Evolutionary conservation across 257 asterid species (phyloP).

Genomic region (Primulina eburnea): DNA sequence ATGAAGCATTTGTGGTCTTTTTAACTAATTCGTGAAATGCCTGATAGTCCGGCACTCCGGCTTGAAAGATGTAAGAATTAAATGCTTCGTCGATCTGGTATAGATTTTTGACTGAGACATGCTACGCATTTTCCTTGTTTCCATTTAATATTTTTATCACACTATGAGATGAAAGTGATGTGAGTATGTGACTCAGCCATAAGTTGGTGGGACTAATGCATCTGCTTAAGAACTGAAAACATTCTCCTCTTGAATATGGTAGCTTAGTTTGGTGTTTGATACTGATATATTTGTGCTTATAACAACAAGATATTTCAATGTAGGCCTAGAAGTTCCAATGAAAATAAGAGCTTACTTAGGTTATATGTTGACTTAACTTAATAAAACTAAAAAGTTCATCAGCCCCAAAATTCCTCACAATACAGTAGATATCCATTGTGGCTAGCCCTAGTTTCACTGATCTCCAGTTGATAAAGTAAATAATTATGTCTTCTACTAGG

Average conservation of each 20-base stretch:
- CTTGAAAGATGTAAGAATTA: neutral
- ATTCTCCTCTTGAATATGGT: neutral
- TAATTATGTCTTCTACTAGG: slow-evolving; percentile 1
- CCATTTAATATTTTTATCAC: neutral
- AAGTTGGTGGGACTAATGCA: neutral
- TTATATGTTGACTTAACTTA: neutral
- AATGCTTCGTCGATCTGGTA: neutral
- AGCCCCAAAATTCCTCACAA: neutral
- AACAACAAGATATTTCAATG: neutral
- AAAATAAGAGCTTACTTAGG: neutral
- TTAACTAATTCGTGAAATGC: neutral
- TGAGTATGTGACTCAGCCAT: neutral
- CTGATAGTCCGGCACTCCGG: neutral
- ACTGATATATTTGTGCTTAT: neutral
- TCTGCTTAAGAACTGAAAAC: neutral
- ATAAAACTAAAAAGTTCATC: neutral
- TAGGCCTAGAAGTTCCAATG: neutral
- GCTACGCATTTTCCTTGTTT: neutral
- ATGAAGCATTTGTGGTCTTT: neutral
- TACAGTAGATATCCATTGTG: neutral
- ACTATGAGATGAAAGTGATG: neutral
- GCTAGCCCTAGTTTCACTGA: neutral
- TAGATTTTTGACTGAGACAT: slow-evolving; percentile 5
- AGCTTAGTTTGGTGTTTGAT: neutral
- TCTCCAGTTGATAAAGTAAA: neutral